phyloP scores from a whole-genome alignment of 2,329 filamentous ascomycete species.

The Trichoderma afroharzianum region DNA sequence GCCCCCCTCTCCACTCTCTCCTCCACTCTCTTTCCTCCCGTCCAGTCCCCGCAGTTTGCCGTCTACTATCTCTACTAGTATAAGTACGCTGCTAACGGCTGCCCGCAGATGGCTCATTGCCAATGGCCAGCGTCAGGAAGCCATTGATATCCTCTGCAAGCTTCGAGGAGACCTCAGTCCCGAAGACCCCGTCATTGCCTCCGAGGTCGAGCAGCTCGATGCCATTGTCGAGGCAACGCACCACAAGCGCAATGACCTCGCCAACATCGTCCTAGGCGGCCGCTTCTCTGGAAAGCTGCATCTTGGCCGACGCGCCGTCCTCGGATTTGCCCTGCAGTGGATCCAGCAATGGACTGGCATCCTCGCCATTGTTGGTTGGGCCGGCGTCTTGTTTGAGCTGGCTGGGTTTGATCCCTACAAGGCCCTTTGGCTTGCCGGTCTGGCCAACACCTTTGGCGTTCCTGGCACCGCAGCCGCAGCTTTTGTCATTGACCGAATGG shows the following conservation, averaged over 20 bases:
- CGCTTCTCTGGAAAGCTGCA: slow-evolving; percentile 34
- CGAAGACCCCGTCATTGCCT: slow-evolving; percentile 31
- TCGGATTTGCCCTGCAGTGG: slow-evolving; percentile 40
- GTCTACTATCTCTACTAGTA: background rate
- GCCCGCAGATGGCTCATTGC: slow-evolving; percentile 35
- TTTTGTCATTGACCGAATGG: slow-evolving; percentile 48
- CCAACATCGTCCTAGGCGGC: slow-evolving; percentile 38
- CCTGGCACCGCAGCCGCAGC: slow-evolving; percentile 49
- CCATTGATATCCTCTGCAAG: slow-evolving; percentile 34
- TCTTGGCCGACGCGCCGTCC: slow-evolving; percentile 38
- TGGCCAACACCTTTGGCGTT: slow-evolving; percentile 50
- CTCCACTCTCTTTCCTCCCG: background rate
- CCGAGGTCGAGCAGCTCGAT: slow-evolving; percentile 38
- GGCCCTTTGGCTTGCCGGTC: slow-evolving; percentile 42
- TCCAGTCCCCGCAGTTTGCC: background rate
- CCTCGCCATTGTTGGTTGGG: slow-evolving; percentile 39
- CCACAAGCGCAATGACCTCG: slow-evolving; percentile 37
- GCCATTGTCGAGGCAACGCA: slow-evolving; percentile 38
- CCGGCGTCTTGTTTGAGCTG: slow-evolving; percentile 22
- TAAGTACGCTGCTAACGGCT: background rate
- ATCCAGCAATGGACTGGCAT: slow-evolving; percentile 45
- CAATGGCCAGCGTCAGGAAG: slow-evolving; percentile 30
- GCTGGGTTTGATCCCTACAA: slow-evolving; percentile 26
- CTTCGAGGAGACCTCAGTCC: slow-evolving; percentile 30
- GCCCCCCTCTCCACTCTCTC: background rate